phyloP scores from a whole-genome alignment of 2,329 filamentous ascomycete genomes.

The Pestalotiopsis fici region DNA sequence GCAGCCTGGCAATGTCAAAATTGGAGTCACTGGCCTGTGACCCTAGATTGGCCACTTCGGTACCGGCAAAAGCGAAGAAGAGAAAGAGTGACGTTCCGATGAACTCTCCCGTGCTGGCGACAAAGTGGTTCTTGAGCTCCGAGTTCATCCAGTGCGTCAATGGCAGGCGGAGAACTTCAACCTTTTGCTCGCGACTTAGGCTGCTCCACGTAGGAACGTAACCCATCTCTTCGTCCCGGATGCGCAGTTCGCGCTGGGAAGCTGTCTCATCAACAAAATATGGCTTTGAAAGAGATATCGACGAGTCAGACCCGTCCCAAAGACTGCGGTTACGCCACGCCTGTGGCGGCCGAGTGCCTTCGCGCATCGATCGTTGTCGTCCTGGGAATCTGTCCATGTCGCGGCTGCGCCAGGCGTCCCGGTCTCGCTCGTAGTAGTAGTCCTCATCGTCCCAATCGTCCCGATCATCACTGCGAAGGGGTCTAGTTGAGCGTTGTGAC shows the following conservation, averaged over 20 bases:
- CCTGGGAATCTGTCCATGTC: background rate
- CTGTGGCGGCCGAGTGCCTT: background rate
- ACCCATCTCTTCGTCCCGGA: constrained; percentile 14
- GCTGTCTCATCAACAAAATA: constrained; percentile 3
- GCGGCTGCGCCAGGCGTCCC: constrained; percentile 4
- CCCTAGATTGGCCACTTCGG: constrained; percentile 39
- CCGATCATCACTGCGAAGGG: constrained; percentile 2
- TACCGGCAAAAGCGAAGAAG: constrained; percentile 43
- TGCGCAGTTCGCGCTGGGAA: background rate
- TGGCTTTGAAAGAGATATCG: background rate
- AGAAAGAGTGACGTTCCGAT: constrained; percentile 44
- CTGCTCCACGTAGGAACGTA: constrained; percentile 32
- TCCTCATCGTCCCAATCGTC: constrained; percentile 10
- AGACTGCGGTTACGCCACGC: background rate
- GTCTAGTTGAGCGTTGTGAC: background rate
- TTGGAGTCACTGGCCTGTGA: constrained; percentile 13
- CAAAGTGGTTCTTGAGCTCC: constrained; percentile 43
- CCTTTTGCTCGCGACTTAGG: constrained; percentile 39
- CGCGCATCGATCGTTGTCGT: background rate
- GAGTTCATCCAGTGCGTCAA: constrained; percentile 49
- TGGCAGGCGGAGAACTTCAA: constrained; percentile 43
- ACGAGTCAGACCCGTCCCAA: background rate
- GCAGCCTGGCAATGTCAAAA: constrained; percentile 19
- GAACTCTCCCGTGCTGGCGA: constrained; percentile 37
- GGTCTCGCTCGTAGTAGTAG: constrained; percentile 6